Evolutionary conservation across 805 yeast species (phyloP).

Genomic region (Dipodascus geniculatus): DNA sequence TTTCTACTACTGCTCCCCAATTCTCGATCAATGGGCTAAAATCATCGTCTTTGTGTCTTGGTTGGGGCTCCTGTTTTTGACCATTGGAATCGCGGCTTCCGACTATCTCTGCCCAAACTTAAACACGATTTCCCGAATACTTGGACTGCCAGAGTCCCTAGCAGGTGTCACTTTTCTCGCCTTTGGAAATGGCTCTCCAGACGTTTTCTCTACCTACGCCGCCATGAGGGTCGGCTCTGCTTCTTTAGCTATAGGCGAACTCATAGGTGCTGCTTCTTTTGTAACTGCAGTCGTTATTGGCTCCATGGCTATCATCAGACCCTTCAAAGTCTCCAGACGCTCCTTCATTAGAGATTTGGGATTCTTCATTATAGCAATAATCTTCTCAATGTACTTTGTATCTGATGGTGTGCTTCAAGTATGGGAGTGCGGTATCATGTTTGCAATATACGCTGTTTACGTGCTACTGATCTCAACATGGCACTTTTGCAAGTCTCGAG

Average conservation of each 20-base stretch:
- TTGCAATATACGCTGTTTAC: slow-evolving; percentile 44
- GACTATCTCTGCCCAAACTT: slow-evolving; percentile 75
- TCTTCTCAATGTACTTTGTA: slow-evolving; percentile 40
- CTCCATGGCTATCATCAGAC: slow-evolving; percentile 54
- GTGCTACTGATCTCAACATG: slow-evolving; percentile 38
- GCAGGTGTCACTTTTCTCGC: slow-evolving; percentile 84
- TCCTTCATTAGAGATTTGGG: slow-evolving; percentile 49
- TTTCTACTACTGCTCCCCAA: slow-evolving; percentile 19
- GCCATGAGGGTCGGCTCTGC: slow-evolving; percentile 67
- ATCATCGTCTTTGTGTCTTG: slow-evolving; percentile 13
- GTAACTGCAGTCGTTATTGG: slow-evolving; percentile 75
- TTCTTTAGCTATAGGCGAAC: slow-evolving; percentile 75
- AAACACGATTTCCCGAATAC: slow-evolving; percentile 45
- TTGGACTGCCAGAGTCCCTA: slow-evolving; percentile 60
- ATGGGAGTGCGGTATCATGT: slow-evolving; percentile 46
- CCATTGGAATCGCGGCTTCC: slow-evolving; percentile 70
- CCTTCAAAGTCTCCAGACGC: slow-evolving; percentile 40
- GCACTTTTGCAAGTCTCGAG: slow-evolving; percentile 26
- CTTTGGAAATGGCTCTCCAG: slow-evolving; percentile 88
- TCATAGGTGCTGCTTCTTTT: slow-evolving; percentile 84
- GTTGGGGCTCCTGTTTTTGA: slow-evolving; percentile 38
- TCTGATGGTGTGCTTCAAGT: slow-evolving; percentile 42
- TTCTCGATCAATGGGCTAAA: slow-evolving; percentile 4
- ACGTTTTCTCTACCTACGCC: slow-evolving; percentile 69
- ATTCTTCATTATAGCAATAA: slow-evolving; percentile 42